A percentile compares a stretch with the other conserved stretches of the same genome.
These are phyloP conservation scores for Eimeria tenella DNA, from an alignment of 169 alveolate species.

Conservation along the genomic window DNA sequence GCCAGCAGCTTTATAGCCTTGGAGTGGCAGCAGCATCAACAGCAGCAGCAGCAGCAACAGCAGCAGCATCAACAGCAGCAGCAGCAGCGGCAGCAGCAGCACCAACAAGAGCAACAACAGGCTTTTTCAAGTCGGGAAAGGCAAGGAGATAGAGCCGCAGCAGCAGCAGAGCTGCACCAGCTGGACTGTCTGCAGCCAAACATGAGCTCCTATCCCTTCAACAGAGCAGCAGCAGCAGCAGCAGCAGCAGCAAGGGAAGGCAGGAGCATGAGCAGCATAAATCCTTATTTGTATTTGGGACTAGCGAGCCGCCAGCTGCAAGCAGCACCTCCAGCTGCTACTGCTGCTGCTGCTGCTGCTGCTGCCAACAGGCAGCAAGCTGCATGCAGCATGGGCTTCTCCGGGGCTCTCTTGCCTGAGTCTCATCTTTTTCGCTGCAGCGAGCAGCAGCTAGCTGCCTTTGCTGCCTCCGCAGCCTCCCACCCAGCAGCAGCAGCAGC, in stretches of 20 bases:
- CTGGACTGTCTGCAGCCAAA: not conserved
- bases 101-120: no score
- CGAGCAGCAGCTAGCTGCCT: no score
- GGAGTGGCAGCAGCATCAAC: not conserved
- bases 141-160: not conserved
- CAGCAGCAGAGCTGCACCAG: not conserved
- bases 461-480: no score
- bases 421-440: no score
- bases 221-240: not conserved
- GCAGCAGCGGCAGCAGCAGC: constrained; percentile 1
- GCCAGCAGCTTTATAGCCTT: no score
- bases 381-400: not conserved
- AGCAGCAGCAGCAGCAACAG: not conserved
- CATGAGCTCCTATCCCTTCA: no score
- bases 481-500: not conserved
- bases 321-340: not conserved
- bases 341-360: constrained; percentile 3
- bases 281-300: no score
- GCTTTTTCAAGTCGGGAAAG: no score
- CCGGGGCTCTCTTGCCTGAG: no score
- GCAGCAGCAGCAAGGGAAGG: not conserved
- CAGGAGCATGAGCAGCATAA: no score
- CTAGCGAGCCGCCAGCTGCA: no score
- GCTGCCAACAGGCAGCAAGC: not conserved
- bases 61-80: not conserved